Percentiles rank a stretch among this genome's conserved stretches.
These are phyloP conservation scores for Grammothele lineata DNA, from an alignment of 768 basidiomycete genomes.

Conservation along the genomic window DNA sequence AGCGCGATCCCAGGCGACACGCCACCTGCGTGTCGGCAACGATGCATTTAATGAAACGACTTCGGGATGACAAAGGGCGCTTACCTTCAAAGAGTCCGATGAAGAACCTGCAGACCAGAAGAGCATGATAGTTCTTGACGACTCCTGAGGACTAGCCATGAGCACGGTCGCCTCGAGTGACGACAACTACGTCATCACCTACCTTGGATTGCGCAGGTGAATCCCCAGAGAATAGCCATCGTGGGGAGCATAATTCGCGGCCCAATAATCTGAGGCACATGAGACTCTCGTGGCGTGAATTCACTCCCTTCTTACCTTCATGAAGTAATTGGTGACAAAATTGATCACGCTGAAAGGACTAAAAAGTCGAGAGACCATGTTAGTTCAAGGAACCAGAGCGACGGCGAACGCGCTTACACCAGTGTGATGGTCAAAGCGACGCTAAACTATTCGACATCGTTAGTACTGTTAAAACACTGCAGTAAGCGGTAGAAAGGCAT, in stretches of 20 bases:
- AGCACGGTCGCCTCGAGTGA: not conserved
- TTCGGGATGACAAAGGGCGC: not conserved
- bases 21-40: conserved; percentile 25
- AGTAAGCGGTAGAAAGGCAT: no score
- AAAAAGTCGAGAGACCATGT: no score
- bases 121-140: conserved; percentile 5
- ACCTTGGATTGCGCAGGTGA: conserved; percentile 58
- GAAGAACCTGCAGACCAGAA: conserved; percentile 11
- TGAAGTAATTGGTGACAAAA: conserved; percentile 55
- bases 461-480: no score
- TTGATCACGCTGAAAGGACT: conserved; percentile 56
- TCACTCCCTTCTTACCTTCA: no score
- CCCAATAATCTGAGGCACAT: conserved; percentile 33
- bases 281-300: not conserved
- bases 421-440: conserved; percentile 45
- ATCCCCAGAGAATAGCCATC: conserved; percentile 60
- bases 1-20: conserved; percentile 37
- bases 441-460: no score
- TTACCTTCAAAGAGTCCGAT: conserved; percentile 11
- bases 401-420: no score
- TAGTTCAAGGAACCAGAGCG: no score
- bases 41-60: no score
- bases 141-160: not conserved
- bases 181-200: not conserved
- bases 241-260: conserved; percentile 55